Evolutionary conservation across 2,329 filamentous ascomycete species (phyloP), one percentile per base, ranked within the genome.

Genomic region (Clonostachys sp.): DNA sequence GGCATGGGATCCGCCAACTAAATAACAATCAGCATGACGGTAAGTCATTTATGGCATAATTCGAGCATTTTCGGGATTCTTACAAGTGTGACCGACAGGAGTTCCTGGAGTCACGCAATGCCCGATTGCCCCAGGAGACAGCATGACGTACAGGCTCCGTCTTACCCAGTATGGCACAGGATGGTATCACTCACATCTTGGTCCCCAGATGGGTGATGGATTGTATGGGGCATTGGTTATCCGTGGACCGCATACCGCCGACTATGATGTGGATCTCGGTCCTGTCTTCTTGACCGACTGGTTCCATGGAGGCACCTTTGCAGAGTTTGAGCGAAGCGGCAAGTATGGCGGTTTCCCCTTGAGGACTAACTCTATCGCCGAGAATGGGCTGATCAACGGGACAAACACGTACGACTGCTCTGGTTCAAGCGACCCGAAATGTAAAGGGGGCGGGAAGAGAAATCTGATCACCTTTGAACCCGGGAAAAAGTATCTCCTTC

Each of bases 261-360:
- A 80, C 54, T 86, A 84, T 53, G 82, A 88, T 50, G 70, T 77
- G 44, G 84, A 88, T 55, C 66, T 86, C 0, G 84, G 84, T 5
- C 64, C 73, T 12, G 54, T 86, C 2, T 70, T 82, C 24, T 57
- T 86, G 7, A 76, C 72, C 14, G 83, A 86, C 55, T 85, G 80
- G 78, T 73, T 73, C 53, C 75, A 80, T 50, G 46, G 53, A 36
- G 72, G 68, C 0, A 64, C 67, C 3, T 30, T 30, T 30, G 24
- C 24, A 30, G 24, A 30, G 24, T 30, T 30, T 30, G 24, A 30
- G 24, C 70, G 72, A 45, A 52, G 67, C 44, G 24, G 24, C 24
- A 30, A 30, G 24, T 30, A 9, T 30, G 24, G 24, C 24, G 24
- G 24, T 30, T 56, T 74, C 2, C 66, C 62, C 39, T 36, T 46